Percentiles rank a stretch among this genome's conserved stretches.
These are phyloP conservation scores for Sclerotinia minor DNA, from an alignment of 2,329 filamentous ascomycete genomes.

Conservation along the genomic window DNA sequence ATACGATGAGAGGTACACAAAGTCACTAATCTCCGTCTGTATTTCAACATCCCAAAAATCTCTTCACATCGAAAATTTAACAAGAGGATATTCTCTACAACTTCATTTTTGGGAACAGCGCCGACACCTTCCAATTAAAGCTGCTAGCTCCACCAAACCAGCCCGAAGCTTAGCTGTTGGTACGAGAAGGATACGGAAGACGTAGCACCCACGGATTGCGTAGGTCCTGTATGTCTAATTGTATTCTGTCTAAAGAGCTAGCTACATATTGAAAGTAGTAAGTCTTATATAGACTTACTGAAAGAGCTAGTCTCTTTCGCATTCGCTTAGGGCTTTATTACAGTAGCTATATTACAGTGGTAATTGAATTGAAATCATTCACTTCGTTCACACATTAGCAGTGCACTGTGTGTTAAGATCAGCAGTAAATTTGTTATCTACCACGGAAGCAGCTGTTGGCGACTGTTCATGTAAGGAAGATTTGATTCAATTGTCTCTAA, in stretches of 20 bases:
- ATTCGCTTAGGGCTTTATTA: too few relatives aligned
- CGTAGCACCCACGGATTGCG: too few relatives aligned
- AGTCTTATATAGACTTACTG: too few relatives aligned
- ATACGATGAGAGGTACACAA: background rate
- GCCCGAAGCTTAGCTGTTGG: background rate
- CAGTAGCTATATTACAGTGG: too few relatives aligned
- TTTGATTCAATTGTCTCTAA: background rate
- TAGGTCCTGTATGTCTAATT: too few relatives aligned
- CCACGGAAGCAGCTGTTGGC: background rate
- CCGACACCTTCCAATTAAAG: background rate
- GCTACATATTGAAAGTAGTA: too few relatives aligned
- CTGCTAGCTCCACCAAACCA: background rate
- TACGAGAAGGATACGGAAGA: too few relatives aligned
- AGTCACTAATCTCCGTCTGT: background rate
- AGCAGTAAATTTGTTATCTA: background rate
- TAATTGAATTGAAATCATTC: too few relatives aligned
- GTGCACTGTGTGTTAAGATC: background rate
- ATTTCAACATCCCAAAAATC: rapidly evolving
- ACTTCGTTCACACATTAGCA: too few relatives aligned
- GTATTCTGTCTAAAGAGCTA: too few relatives aligned
- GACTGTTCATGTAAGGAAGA: background rate
- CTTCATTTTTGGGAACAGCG: background rate
- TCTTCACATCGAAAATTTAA: background rate
- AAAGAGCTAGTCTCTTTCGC: too few relatives aligned
- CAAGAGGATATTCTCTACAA: background rate